A percentile compares a stretch with the other conserved stretches of the same genome.
These are phyloP conservation scores for Actinomortierella ambigua DNA, from an alignment of 371 early-diverging fungal genomes.

Conservation along the genomic window DNA sequence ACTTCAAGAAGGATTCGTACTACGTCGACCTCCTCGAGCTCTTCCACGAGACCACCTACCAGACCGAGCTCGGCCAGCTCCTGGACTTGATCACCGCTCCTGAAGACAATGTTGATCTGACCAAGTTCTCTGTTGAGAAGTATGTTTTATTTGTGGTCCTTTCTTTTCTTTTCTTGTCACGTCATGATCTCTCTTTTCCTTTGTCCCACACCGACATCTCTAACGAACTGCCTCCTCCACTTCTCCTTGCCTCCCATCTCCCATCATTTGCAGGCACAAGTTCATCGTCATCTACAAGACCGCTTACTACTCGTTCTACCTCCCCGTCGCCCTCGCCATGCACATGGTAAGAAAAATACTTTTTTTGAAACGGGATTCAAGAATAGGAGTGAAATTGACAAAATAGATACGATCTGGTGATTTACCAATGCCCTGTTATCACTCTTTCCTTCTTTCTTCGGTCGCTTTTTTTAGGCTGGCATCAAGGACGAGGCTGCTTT, in stretches of 20 bases:
- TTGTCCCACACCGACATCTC: no score
- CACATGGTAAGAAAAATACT: slow-evolving; percentile 62
- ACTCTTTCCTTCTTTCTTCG: not conserved
- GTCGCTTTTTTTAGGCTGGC: slow-evolving; percentile 59
- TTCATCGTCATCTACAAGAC: slow-evolving; percentile 98
- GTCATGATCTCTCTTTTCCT: not conserved
- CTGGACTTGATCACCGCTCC: slow-evolving; percentile 97
- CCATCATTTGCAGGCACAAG: slow-evolving; percentile 61
- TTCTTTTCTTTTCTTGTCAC: not conserved
- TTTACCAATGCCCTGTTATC: not conserved
- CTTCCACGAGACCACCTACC: slow-evolving; percentile 93
- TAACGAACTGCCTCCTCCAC: no score
- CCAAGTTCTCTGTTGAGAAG: slow-evolving; percentile 88
- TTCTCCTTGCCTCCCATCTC: no score
- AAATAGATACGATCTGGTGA: no score
- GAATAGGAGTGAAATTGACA: not conserved
- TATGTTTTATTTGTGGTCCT: slow-evolving; percentile 33
- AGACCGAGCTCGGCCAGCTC: slow-evolving; percentile 97
- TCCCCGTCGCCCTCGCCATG: slow-evolving; percentile 96
- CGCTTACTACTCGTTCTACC: slow-evolving; percentile 98
- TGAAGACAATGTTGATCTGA: slow-evolving; percentile 89
- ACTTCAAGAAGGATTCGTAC: slow-evolving; percentile 82
- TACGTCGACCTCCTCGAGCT: slow-evolving; percentile 92
- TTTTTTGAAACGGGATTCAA: slow-evolving; percentile 1
- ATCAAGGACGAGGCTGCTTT: slow-evolving; percentile 75